A percentile compares a stretch with the other conserved stretches of the same genome.
Evolutionary conservation across 2,329 filamentous ascomycete species (phyloP).

Genomic region (Alternaria metachromatica): DNA sequence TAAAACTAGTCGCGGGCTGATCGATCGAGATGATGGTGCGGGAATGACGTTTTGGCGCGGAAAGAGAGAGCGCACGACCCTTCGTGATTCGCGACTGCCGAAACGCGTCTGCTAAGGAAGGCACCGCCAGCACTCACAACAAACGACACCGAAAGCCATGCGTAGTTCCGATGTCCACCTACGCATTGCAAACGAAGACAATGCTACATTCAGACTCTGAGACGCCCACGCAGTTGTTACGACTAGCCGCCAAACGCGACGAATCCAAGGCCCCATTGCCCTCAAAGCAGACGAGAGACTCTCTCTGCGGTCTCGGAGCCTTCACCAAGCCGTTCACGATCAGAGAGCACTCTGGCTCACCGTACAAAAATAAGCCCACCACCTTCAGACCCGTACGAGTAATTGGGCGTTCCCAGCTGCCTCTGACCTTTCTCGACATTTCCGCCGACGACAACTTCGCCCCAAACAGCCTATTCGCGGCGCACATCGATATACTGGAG

Average conservation of each 20-base stretch:
- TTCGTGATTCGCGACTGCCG: slow-evolving; percentile 23
- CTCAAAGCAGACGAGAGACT: slow-evolving; percentile 42
- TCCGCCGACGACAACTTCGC: slow-evolving; percentile 28
- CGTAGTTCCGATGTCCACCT: slow-evolving; percentile 32
- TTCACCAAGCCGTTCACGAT: slow-evolving; percentile 41
- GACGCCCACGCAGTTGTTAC: slow-evolving; percentile 25
- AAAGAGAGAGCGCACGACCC: slow-evolving; percentile 19
- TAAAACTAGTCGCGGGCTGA: neutral
- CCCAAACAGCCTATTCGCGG: slow-evolving; percentile 43
- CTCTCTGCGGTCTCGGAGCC: slow-evolving; percentile 35
- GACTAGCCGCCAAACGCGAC: slow-evolving; percentile 33
- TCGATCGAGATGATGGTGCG: slow-evolving; percentile 1
- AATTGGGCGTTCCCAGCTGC: slow-evolving; percentile 45
- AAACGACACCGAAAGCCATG: slow-evolving; percentile 31
- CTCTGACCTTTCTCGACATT: slow-evolving; percentile 48
- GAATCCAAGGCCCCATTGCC: slow-evolving; percentile 33
- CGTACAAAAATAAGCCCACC: slow-evolving; percentile 31
- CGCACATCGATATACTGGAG: slow-evolving; percentile 44
- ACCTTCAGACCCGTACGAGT: slow-evolving; percentile 45
- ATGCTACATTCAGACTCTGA: slow-evolving; percentile 36
- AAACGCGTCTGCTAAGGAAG: slow-evolving; percentile 26
- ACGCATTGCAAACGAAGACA: slow-evolving; percentile 40
- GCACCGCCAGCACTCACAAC: slow-evolving; percentile 11
- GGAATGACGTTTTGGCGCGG: slow-evolving; percentile 18
- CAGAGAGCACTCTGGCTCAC: slow-evolving; percentile 38